phyloP scores from a whole-genome alignment of 257 asterid species.

The Fraxinus pennsylvanica region DNA sequence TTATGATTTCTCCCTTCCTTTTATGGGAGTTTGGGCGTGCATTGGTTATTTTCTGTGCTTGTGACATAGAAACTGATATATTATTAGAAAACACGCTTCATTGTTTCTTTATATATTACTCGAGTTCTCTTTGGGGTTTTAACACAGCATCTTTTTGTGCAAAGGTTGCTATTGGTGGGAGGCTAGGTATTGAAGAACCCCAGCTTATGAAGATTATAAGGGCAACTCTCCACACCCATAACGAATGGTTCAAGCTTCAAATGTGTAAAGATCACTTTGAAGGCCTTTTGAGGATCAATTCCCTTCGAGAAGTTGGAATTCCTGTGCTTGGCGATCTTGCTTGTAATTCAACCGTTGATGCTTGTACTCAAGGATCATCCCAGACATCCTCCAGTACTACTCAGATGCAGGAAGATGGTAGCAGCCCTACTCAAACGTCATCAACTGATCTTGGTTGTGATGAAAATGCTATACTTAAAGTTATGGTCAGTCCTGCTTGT shows the following conservation, averaged over 20 bases:
- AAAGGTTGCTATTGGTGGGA: conserved; percentile 89
- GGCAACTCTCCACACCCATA: conserved; percentile 72
- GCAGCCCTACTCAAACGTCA: conserved; percentile 67
- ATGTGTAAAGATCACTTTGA: conserved; percentile 96
- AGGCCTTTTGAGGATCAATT: conserved; percentile 70
- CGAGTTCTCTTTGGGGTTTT: background rate
- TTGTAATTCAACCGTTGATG: conserved; percentile 55
- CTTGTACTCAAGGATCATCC: conserved; percentile 75
- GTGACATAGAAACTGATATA: background rate
- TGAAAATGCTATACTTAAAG: conserved; percentile 89
- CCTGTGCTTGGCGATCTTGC: conserved; percentile 56
- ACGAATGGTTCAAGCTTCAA: conserved; percentile 95
- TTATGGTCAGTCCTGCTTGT: conserved; percentile 70
- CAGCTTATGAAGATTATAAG: conserved; percentile 88
- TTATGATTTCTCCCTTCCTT: background rate
- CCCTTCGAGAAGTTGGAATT: conserved; percentile 65
- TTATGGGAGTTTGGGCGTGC: background rate
- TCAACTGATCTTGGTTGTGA: conserved; percentile 68
- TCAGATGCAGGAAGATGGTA: conserved; percentile 71
- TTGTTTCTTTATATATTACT: background rate
- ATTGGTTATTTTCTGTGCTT: background rate
- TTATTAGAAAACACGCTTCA: background rate
- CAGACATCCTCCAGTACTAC: conserved; percentile 58
- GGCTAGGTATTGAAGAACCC: conserved; percentile 89
- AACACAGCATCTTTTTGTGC: conserved; percentile 28